A percentile compares a stretch with the other conserved stretches of the same genome.
These are phyloP conservation scores for Peziza echinospora DNA, from an alignment of 495 filamentous ascomycete species.

Conservation along the genomic window DNA sequence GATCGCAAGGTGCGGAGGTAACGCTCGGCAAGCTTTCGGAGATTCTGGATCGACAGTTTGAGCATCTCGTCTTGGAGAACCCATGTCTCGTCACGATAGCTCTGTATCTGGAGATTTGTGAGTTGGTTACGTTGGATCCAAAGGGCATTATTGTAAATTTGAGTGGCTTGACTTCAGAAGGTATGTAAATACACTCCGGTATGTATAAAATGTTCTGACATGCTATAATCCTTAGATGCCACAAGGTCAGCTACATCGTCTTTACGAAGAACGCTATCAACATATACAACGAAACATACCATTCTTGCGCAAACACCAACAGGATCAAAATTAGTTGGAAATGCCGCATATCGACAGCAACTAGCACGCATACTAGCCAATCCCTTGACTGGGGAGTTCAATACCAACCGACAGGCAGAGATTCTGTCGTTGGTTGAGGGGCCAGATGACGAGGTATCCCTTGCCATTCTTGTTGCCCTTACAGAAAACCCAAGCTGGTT, in stretches of 20 bases:
- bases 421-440: background rate
- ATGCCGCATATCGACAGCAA: background rate
- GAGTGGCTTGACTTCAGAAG: background rate
- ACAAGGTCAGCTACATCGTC: background rate
- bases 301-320: background rate
- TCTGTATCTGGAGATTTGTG: constrained; percentile 15
- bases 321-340: background rate
- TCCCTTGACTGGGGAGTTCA: too few relatives aligned
- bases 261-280: background rate
- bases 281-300: background rate
- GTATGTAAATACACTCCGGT: too few relatives aligned
- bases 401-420: too few relatives aligned
- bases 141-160: background rate
- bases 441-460: background rate
- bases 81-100: constrained; percentile 18
- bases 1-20: constrained; percentile 2
- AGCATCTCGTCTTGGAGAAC: constrained; percentile 6
- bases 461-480: background rate
- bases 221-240: too few relatives aligned
- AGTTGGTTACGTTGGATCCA: background rate
- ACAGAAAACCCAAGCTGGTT: background rate
- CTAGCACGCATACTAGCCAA: background rate
- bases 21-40: constrained; percentile 1
- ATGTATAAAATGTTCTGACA: too few relatives aligned
- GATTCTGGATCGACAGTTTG: constrained; percentile 1